Evolutionary conservation across 192 early-diverging fungal species (phyloP), one percentile per base, ranked within the genome.

Genomic region (Coemansia sp.): DNA sequence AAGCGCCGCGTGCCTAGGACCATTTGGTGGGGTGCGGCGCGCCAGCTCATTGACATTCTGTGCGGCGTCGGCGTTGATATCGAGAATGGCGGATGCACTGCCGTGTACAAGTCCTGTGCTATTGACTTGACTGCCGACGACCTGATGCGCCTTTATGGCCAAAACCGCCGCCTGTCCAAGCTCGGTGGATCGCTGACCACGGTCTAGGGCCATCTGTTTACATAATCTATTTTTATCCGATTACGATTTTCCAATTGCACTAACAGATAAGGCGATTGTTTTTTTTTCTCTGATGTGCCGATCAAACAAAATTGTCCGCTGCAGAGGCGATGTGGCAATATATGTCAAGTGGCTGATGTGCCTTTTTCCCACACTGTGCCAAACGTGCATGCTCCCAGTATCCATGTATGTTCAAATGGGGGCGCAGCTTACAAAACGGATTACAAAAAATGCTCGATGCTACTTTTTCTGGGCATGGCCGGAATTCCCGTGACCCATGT

Each of bases 1-100:
- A 88, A 83, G 60, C 87, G 89, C 55, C 87, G 90, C 50, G 89
- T 92, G 71, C 82, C 90, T 31, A 84, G 67, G 5, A 86, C 84
- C 39, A 77, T 85, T 16, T 89, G 90, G 85, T 97, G 95, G 95
- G 67, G 73, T 33, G 70, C 79, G 1, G 71, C 84, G 60, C 83
- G 86, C 46, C 76, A 83, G 53, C 78, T 87, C 5, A 82, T 89
- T 35, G 87, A 89, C 68, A 67, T 92, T 33, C 75, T 92, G 16
- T 83, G 83, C 24, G 84, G 84, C 24, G 82, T 85, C 20, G 86
- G 87, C 55, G 74, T 77, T 3, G 69, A 82, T 20, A 77, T 77
- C 38, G 70, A 76, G 60, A 67, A 73, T 16, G 79, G 79, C 50
- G 79, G 75, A 1, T 66, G 71, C 66, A 63, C 71, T 14, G 66